A percentile compares a stretch with the other conserved stretches of the same genome.
These are phyloP conservation scores for Penicillium rolfsii DNA, from an alignment of 2,329 filamentous ascomycete species.

Conservation along the genomic window DNA sequence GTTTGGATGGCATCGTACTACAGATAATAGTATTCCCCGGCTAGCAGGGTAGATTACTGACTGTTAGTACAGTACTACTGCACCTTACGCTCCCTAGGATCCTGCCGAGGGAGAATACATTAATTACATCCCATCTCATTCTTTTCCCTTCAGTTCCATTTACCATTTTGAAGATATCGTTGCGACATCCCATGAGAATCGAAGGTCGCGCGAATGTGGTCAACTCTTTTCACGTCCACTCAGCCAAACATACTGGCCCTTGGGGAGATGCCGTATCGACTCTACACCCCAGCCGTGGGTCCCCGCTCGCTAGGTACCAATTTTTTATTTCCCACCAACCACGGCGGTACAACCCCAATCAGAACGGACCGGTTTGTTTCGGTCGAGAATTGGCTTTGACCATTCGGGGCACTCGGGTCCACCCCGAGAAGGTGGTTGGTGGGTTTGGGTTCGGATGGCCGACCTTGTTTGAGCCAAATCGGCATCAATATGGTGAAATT, in stretches of 20 bases:
- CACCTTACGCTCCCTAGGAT: no score
- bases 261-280: neutral
- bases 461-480: constrained; percentile 3
- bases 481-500: neutral
- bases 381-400: neutral
- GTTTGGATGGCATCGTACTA: no score
- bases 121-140: no score
- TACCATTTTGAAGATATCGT: no score
- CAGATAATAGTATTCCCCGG: no score
- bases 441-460: neutral
- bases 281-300: neutral
- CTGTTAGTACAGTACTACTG: no score
- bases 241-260: neutral
- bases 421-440: neutral
- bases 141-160: no score
- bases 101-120: no score
- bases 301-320: neutral
- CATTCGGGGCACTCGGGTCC: neutral
- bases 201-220: no score
- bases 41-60: no score
- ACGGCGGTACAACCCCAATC: neutral
- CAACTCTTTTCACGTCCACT: no score
- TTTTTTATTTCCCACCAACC: neutral
- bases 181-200: no score
- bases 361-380: neutral